Conservation (phyloP, 352 stramenopile species). For the Aphanomyces invadans region DNA sequence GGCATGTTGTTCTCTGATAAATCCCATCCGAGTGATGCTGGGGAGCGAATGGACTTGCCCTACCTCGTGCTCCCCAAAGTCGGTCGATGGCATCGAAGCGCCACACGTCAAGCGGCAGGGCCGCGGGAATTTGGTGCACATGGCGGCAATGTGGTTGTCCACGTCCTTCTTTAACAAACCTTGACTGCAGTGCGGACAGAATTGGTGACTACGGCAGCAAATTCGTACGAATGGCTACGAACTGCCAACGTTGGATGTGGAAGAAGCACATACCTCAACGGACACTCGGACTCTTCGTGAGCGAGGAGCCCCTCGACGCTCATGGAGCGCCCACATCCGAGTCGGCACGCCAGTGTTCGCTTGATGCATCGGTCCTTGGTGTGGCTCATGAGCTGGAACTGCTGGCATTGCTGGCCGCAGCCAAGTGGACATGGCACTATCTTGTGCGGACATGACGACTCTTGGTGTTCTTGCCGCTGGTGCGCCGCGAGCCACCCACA, state of each 20-base stretch:
- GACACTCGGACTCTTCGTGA: conserved; percentile 48
- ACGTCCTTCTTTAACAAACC: conserved; percentile 30
- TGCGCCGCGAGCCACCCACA: conserved; percentile 23
- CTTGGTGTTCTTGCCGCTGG: conserved; percentile 27
- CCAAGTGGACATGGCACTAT: conserved; percentile 50
- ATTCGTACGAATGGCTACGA: no score
- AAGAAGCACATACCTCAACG: conserved; percentile 27
- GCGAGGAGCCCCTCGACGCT: conserved; percentile 34
- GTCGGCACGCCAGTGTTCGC: conserved; percentile 45
- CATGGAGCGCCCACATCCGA: conserved; percentile 52
- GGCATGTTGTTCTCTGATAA: conserved; percentile 32
- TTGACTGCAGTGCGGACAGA: conserved; percentile 50
- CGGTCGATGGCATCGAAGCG: background rate
- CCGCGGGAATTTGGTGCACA: conserved; percentile 36
- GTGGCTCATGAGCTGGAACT: conserved; percentile 34
- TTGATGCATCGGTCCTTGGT: conserved; percentile 51
- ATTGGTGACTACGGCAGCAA: conserved; percentile 27
- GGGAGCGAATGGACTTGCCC: conserved; percentile 25
- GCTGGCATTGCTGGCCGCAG: conserved; percentile 51
- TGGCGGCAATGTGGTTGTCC: conserved; percentile 30
- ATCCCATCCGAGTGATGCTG: conserved; percentile 30
- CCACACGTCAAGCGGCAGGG: conserved; percentile 37
- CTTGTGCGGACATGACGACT: conserved; percentile 38
- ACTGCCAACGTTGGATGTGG: background rate
- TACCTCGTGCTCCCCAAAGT: conserved; percentile 11